Conservation (phyloP, 192 early-diverging fungal species). For the Entomortierella parvispora region DNA sequence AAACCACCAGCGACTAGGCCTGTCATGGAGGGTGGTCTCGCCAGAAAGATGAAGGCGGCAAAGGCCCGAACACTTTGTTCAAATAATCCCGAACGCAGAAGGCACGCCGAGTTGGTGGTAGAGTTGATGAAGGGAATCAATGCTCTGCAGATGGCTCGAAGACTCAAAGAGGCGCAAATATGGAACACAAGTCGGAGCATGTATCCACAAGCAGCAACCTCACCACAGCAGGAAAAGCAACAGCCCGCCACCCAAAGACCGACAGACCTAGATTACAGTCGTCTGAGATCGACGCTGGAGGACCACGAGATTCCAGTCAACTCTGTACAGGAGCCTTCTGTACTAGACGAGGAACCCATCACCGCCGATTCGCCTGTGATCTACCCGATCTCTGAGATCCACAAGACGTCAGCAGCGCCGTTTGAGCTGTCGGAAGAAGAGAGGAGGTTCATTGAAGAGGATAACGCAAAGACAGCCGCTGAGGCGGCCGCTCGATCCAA, state of each 20-base stretch:
- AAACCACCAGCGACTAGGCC: constrained; percentile 26
- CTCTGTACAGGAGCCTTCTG: background rate
- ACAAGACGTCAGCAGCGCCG: constrained; percentile 15
- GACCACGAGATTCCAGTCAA: too few relatives aligned
- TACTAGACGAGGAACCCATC: background rate
- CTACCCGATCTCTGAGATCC: constrained; percentile 41
- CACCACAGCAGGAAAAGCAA: too few relatives aligned
- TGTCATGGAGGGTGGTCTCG: constrained; percentile 30
- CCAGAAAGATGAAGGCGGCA: constrained; percentile 35
- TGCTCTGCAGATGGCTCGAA: constrained; percentile 25
- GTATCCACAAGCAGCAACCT: too few relatives aligned
- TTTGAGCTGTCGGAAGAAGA: constrained; percentile 51
- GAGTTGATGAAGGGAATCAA: constrained; percentile 40
- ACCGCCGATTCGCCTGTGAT: constrained; percentile 19
- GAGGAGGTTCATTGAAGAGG: constrained; percentile 41
- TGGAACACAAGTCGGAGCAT: too few relatives aligned
- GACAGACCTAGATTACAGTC: constrained; percentile 14
- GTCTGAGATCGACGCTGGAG: constrained; percentile 14
- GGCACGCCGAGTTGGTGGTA: constrained; percentile 40
- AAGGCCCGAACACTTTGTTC: constrained; percentile 39
- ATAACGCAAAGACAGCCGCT: constrained; percentile 36
- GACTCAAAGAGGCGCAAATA: constrained; percentile 9
- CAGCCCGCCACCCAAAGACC: too few relatives aligned
- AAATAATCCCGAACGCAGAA: constrained; percentile 31
- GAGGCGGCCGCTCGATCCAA: too few relatives aligned